A percentile compares a stretch with the other conserved stretches of the same genome.
Conservation (phyloP, 1,139 yeast genomes). For the Yamadazyma dendronema region DNA sequence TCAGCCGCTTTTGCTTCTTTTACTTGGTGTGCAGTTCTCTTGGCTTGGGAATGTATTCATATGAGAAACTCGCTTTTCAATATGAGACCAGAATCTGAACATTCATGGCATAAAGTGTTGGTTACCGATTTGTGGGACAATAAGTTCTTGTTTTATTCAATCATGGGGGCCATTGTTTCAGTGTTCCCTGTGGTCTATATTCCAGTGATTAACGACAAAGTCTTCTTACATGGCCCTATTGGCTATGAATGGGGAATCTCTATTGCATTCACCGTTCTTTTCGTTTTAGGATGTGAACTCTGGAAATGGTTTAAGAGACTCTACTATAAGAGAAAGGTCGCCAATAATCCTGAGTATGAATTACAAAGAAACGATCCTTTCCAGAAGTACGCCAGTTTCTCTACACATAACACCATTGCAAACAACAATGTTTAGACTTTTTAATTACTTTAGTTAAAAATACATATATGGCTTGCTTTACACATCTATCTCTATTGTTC, state of each 20-base stretch:
- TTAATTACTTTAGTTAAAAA: neutral
- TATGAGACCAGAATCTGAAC: constrained; percentile 69
- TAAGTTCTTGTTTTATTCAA: constrained; percentile 82
- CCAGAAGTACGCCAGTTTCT: constrained; percentile 57
- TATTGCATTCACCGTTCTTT: constrained; percentile 59
- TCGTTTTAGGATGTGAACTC: constrained; percentile 59
- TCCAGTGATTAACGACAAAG: constrained; percentile 79
- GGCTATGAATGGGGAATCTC: constrained; percentile 85
- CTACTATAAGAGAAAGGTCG: constrained; percentile 42
- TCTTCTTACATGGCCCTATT: constrained; percentile 72
- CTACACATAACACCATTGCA: constrained; percentile 41
- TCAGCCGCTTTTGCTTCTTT: constrained; percentile 79
- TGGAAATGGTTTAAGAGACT: constrained; percentile 70
- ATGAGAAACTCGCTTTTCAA: constrained; percentile 69
- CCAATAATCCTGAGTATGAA: constrained; percentile 61
- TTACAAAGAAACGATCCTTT: constrained; percentile 65
- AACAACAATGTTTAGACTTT: constrained; percentile 3
- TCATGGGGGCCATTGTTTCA: constrained; percentile 65
- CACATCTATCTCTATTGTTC: neutral
- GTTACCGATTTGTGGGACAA: constrained; percentile 71
- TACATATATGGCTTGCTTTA: neutral
- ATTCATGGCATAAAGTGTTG: constrained; percentile 55
- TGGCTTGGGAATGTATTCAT: constrained; percentile 91
- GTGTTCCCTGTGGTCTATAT: constrained; percentile 85
- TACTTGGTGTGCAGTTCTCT: constrained; percentile 86